These are phyloP conservation scores for Tolypocladium ophioglossoides DNA, from an alignment of 2,329 filamentous ascomycete species.

Conservation along the genomic window DNA sequence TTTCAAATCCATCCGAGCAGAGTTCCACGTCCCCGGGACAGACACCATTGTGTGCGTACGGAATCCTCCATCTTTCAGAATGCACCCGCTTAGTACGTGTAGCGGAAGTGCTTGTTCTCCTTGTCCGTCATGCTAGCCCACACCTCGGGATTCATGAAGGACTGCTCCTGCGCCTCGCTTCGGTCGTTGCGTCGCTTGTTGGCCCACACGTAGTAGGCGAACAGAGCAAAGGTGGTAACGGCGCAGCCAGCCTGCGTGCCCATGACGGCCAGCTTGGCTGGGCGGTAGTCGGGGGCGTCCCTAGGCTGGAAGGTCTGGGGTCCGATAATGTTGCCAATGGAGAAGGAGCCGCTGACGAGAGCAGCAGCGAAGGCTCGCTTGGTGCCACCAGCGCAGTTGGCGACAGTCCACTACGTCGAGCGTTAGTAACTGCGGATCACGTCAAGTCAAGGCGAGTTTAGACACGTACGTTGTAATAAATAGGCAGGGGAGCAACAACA, in stretches of 20 bases:
- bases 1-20: background rate
- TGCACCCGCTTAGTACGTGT: conserved; percentile 25
- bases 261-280: conserved; percentile 44
- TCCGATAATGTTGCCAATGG: conserved; percentile 45
- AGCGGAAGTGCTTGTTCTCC: conserved; percentile 47
- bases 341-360: conserved; percentile 38
- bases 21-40: background rate
- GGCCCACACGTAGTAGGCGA: conserved; percentile 39
- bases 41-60: background rate
- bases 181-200: conserved; percentile 26
- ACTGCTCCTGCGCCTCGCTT: conserved; percentile 25
- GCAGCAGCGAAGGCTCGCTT: conserved; percentile 41
- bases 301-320: conserved; percentile 43
- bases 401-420: conserved; percentile 30
- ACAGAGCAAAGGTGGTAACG: conserved; percentile 29
- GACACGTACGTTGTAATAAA: conserved; percentile 32
- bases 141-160: conserved; percentile 27
- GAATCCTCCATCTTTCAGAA: background rate
- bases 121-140: conserved; percentile 43
- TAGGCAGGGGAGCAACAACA: conserved; percentile 31
- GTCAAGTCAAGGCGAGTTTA: background rate
- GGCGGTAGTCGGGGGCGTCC: conserved; percentile 40
- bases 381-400: conserved; percentile 40
- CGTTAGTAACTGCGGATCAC: background rate
- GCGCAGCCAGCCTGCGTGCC: conserved; percentile 35